Evolutionary conservation across 2,329 filamentous ascomycete genomes (phyloP), one percentile per base, ranked within the genome.

Genomic region (Aspergillus intermedius): DNA sequence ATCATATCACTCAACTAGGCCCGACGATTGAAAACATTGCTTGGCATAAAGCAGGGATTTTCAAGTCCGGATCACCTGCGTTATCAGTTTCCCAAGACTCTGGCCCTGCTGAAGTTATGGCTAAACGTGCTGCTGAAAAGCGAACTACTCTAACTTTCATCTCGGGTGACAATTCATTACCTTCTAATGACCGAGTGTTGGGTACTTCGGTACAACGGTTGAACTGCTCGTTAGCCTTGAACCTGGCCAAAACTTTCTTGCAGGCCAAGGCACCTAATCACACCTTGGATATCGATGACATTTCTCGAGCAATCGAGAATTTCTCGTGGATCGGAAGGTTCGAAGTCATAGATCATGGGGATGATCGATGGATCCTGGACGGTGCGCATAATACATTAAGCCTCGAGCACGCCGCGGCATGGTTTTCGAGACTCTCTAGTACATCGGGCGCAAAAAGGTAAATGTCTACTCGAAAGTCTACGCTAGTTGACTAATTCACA

Each of bases 41-140:
- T 0, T 87, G 84, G 84, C 83, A 88, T 66, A 88, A 88, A 67
- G 80, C 82, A 1, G 85, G 84, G 1, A 84, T 88, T 49, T 81
- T 87, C 71, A 87, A 87, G 67, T 48, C 61, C 0, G 79, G 77
- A 1, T 73, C 74, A 8, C 74, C 77, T 15, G 80, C 80, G 2
- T 84, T 85, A 44, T 81, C 79, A 0, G 70, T 81, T 4, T 66
- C 74, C 23, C 82, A 84, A 61, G 64, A 74, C 0, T 63, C 72
- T 2, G 69, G 61, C 1, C 75, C 74, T 1, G 63, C 70, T 10
- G 58, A 66, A 21, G 77, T 82, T 1, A 57, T 84, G 25, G 57
- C 64, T 34, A 54, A 70, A 4, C 68, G 82, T 40, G 83, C 83
- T 0, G 50, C 42, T 4, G 80, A 84, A 46, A 81, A 77, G 59